Evolutionary conservation across 768 basidiomycete genomes (phyloP), one percentile per base, ranked within the genome.

Genomic region (Dentipellis sp.): DNA sequence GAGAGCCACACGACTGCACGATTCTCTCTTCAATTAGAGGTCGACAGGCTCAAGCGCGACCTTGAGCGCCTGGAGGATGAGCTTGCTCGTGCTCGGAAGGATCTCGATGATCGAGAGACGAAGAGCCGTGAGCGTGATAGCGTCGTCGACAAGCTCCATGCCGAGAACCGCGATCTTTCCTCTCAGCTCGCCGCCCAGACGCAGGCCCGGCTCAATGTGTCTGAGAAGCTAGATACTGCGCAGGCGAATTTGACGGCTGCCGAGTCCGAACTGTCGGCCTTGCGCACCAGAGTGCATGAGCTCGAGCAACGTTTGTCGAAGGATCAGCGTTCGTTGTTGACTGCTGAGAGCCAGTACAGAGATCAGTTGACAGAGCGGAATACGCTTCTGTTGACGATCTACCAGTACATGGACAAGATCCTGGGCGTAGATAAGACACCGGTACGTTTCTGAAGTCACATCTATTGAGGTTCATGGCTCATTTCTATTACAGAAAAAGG

Each of bases 351-450:
- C 54, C 86, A 91, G 69, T 93, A 90, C 66, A 78, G 94, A 23
- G 91, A 95, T 70, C 94, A 97, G 71, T 69, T 95, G 36, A 93
- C 91, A 16, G 95, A 97, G 74, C 76, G 93, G 55, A 97, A 94
- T 67, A 94, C 92, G 22, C 75, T 97, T 34, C 72, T 97, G 53
- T 74, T 97, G 63, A 92, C 91, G 8, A 90, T 97, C 23, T 97
- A 92, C 68, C 93, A 97, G 71, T 94, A 94, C 66, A 80, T 95
- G 77, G 94, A 97, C 63, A 90, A 88, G 74, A 92, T 97, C 61
- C 75, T 94, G 16, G 93, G 93, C 0, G 85, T 91, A 19, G 90
- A 93, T 66, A 91, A 86, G 75, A 87, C 86, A 0, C 83, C 87
- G 39, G 88, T 91, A 62, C 62, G 87, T 75, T 16, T 34, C 5